Evolutionary conservation across 331 rosid genomes (phyloP), one percentile per base, ranked within the genome.

Genomic region (Rosa hybrid): DNA sequence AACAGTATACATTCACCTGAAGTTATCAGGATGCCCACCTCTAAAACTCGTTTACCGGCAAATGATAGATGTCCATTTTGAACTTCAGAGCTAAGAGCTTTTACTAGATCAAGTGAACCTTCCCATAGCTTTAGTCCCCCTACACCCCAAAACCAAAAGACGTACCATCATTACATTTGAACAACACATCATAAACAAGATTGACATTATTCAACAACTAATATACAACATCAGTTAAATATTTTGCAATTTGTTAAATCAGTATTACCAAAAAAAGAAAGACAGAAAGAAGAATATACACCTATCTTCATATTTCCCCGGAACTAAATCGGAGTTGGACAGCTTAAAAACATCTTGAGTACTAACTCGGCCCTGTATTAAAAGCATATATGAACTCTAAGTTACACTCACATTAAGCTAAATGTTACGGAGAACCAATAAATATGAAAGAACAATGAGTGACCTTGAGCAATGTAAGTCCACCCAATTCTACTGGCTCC

Each of bases 241-340:
- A 25, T 25, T 25, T 25, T 25, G 27, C 27, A 25, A 25, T 25
- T 25, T 25, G 1, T 25, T 25, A 25, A 25, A 25, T 25, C 27
- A 25, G 38, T 34, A 34, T 34, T 34, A 34, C 38, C 38, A 25
- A 76, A 30, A 6, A 46, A 75, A 34, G 4, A 41, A 38, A 18
- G 7, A 71, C 12, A 75, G 27, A 23, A 56, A 74, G 77, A 78
- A 70, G 14, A n/a, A 12, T 83, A 65, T 45, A 34, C 77, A 90
- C 96, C 96, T 95, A 91, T 98, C 99, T 95, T 95, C 99, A 77
- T 95, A 95, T 87, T 91, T 90, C 50, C 99, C 98, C 1, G 99
- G 97, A 83, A 91, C 91, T 83, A 95, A 89, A 83, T 95, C 98
- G 1, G 97, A 92, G 89, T 95, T 93, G 65, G 96, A 95, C 83